Percentiles rank a stretch among this genome's conserved stretches.
Conservation (phyloP, 2,329 filamentous ascomycete species). For the Fonsecaea multimorphosa region DNA sequence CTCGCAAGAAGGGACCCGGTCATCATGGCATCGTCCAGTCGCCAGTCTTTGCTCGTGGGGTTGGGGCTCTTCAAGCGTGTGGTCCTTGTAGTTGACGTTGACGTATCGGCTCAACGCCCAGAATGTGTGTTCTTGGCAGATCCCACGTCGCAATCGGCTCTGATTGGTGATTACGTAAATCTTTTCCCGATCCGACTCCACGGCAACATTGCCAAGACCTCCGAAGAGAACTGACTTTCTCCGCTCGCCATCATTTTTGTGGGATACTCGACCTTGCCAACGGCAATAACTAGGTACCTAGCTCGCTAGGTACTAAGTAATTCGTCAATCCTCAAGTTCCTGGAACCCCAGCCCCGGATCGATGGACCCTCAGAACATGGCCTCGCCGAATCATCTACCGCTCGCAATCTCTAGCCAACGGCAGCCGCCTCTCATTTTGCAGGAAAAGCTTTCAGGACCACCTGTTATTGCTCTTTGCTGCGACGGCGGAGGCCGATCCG, state of each 20-base stretch:
- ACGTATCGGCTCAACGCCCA: not conserved
- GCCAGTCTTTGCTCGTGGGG: too few relatives aligned
- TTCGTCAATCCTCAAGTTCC: not conserved
- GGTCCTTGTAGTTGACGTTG: not conserved
- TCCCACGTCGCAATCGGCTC: not conserved
- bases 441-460: not conserved
- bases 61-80: too few relatives aligned
- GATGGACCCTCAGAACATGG: too few relatives aligned
- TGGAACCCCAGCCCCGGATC: too few relatives aligned
- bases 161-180: not conserved
- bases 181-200: not conserved
- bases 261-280: not conserved
- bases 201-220: not conserved
- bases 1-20: too few relatives aligned
- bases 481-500: not conserved
- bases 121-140: not conserved
- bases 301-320: too few relatives aligned
- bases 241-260: not conserved
- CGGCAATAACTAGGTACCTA: too few relatives aligned
- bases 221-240: too few relatives aligned
- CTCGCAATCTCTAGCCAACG: not conserved
- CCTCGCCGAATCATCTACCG: not conserved
- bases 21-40: too few relatives aligned
- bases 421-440: not conserved
- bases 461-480: not conserved